A percentile compares a stretch with the other conserved stretches of the same genome.
These are phyloP conservation scores for Phytomonas francai DNA, from an alignment of 208 protist genomes.

Conservation along the genomic window DNA sequence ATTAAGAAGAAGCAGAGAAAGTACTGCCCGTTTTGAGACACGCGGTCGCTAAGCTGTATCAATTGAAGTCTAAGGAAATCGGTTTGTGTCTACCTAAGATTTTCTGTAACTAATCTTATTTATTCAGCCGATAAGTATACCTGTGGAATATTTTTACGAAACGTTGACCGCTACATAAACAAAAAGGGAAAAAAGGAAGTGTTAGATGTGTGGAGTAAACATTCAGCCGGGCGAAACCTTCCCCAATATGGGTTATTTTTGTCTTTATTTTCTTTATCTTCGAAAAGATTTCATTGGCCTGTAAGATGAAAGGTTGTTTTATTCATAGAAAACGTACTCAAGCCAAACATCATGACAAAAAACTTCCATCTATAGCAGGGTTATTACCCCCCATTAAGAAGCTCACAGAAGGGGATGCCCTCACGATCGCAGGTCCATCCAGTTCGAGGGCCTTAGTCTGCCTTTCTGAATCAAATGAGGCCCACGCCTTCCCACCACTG, in stretches of 20 bases:
- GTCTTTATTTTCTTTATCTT: conserved; percentile 10
- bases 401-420: neutral
- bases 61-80: neutral
- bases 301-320: neutral
- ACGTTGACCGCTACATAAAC: neutral
- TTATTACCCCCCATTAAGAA: neutral
- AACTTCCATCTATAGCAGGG: neutral
- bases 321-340: neutral
- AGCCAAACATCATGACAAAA: neutral
- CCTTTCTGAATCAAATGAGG: neutral
- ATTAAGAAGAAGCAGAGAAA: conserved; percentile 55
- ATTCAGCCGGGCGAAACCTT: neutral
- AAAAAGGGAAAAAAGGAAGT: neutral
- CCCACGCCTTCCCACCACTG: neutral
- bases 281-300: neutral
- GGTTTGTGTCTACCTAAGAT: neutral
- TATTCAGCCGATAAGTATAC: neutral
- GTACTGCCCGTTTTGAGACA: conserved; percentile 15
- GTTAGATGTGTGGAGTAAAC: neutral
- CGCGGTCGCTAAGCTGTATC: neutral
- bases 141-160: neutral
- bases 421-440: neutral
- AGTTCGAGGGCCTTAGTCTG: neutral
- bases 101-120: neutral
- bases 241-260: neutral